Conservation (phyloP, 75 land plant species). For the Chamaecyparis obtusa region DNA sequence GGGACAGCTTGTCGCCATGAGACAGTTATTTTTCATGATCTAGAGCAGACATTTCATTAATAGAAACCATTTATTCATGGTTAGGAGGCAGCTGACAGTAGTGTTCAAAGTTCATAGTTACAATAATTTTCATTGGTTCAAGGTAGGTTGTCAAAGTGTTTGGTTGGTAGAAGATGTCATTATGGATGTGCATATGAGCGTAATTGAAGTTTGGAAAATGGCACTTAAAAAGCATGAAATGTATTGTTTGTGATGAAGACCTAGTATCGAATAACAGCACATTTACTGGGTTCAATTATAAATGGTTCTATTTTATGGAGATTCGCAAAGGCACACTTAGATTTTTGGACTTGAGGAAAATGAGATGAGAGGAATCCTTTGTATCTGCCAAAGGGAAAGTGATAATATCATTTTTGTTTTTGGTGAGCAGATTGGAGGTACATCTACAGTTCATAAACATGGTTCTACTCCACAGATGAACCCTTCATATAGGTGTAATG, state of each 20-base stretch:
- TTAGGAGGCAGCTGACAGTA: neutral
- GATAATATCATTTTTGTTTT: neutral
- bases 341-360: neutral
- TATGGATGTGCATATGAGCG: neutral
- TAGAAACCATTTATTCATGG: neutral
- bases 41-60: neutral
- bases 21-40: neutral
- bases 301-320: neutral
- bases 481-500: neutral
- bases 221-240: neutral
- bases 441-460: neutral
- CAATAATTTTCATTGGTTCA: neutral
- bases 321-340: neutral
- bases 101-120: neutral
- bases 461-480: neutral
- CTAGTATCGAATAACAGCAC: neutral
- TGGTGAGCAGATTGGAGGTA: neutral
- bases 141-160: neutral
- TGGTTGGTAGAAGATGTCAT: neutral
- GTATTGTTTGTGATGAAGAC: neutral
- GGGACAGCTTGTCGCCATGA: neutral
- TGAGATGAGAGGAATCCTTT: neutral
- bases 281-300: neutral
- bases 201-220: neutral
- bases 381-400: neutral